These are phyloP conservation scores for Albophoma yamanashiensis DNA, from an alignment of 2,329 filamentous ascomycete genomes.

Conservation along the genomic window DNA sequence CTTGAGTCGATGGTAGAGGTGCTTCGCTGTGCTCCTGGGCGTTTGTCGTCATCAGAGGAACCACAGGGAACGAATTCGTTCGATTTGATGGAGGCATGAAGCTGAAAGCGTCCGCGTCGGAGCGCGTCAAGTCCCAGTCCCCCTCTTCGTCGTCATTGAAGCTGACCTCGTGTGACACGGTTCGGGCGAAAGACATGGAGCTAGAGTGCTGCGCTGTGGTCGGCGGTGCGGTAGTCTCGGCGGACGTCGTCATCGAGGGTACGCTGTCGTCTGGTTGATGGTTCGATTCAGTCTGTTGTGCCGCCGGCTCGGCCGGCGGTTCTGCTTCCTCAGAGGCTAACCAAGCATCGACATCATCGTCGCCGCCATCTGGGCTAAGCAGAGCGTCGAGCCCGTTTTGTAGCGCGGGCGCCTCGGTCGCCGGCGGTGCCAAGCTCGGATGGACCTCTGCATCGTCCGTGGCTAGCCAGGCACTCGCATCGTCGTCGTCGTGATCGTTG, in stretches of 20 bases:
- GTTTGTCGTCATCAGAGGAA: constrained; percentile 29
- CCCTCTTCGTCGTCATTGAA: constrained; percentile 48
- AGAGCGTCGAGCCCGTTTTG: neutral
- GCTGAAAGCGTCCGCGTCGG: constrained; percentile 46
- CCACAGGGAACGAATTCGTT: constrained; percentile 53
- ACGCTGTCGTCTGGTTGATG: neutral
- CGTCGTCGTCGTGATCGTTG: constrained; percentile 8
- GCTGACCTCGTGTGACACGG: constrained; percentile 50
- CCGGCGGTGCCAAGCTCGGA: neutral
- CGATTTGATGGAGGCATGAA: constrained; percentile 47
- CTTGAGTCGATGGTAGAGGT: constrained; percentile 37
- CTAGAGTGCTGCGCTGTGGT: constrained; percentile 43
- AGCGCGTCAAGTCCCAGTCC: constrained; percentile 44
- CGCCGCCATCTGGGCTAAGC: constrained; percentile 6
- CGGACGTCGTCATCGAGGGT: no score
- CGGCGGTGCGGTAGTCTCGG: constrained; percentile 6
- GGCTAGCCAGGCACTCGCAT: constrained; percentile 12
- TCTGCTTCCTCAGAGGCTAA: constrained; percentile 11
- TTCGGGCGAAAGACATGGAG: constrained; percentile 53
- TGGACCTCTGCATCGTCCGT: constrained; percentile 5
- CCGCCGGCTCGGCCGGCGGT: constrained; percentile 4
- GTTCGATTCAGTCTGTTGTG: constrained; percentile 4
- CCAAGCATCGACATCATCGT: constrained; percentile 13
- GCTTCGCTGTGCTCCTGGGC: constrained; percentile 20
- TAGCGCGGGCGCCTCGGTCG: neutral